Base-by-base conservation (phyloP, 257 asterid genomes). In the Catharanthus roseus region DNA sequence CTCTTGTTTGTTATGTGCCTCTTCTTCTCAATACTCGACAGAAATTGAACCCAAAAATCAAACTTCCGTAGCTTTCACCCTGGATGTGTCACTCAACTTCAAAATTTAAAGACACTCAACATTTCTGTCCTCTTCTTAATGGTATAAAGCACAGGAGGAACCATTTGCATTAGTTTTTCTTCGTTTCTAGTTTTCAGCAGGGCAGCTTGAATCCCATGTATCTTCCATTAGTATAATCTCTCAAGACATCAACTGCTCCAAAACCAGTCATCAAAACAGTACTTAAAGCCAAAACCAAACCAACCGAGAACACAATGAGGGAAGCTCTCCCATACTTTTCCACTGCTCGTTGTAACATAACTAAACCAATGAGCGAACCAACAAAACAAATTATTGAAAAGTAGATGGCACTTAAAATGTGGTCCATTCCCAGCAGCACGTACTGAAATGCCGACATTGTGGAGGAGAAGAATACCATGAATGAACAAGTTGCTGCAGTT, bases 401-500 rank as follows among this genome's bases (percentile, higher is more conserved):
- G 62, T 64, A 73, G 38, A 86, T 65, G 29, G 96, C 95, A 13
- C 81, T 79, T 0, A 74, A 24, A 5, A 79, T 68, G 0, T 86
- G 85, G 70, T 90, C 87, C 97, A 93, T 87, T 34, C 97, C 96
- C 69, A 90, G 76, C 44, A 93, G 44, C 24, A 93, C 56, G 72
- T 90, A 93, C 54, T 93, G 95, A 54, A 82, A 68, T 15, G 97
- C 90, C 0, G 98, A 93, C 98, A 93, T 90, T 49, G 91, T 79
- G 36, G 98, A 93, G 51, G 97, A 89, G 93, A 93, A 90, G 65
- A 93, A 75, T 12, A 93, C 98, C 96, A 93, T 89, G 81, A 90
- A 87, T 0, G 97, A 93, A 71, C 97, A 89, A 6, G 98, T 89
- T 61, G 90, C 93, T 39, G 98, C 93, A 33, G 97, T 87, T 51